Evolutionary conservation across 2,329 filamentous ascomycete species (phyloP), one percentile per base, ranked within the genome.

Genomic region (Talaromyces pinophilus): DNA sequence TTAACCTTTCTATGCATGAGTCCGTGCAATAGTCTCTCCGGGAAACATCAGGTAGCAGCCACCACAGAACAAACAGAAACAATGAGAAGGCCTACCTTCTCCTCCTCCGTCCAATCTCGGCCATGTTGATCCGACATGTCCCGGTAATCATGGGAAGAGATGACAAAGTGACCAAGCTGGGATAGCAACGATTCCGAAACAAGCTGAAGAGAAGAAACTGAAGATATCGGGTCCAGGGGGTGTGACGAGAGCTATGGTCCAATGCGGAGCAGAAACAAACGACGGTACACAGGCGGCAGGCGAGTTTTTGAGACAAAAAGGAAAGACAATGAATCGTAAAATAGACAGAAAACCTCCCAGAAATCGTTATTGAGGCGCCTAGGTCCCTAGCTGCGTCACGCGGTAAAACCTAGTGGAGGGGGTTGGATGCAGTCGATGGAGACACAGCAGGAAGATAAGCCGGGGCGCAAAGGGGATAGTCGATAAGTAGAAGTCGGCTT

Each of bases 81-180:
- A 61, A 35, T 52, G 17, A 28, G 15, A 48, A 52, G 25, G 59
- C 73, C 66, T 80, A 81, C 79, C 78, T 78, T 81, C 76, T 81
- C 79, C 73, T 80, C 79, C 73, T 81, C 79, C 40, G 77, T 76
- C 79, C 79, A 81, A 74, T 75, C 75, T 70, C 73, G 77, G 70
- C 80, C 79, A 66, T 74, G 69, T 78, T 71, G 73, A 75, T 75
- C 77, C 75, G 79, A 81, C 79, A 81, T 81, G 72, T 79, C 77
- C 78, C 73, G 71, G 61, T 66, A 69, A 73, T 72, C 77, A 79
- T 79, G 73, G 73, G 75, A 25, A 67, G 59, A 30, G 72, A 69
- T 19, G 30, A 65, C 38, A 25, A 52, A 50, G 28, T 28, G 13
- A 13, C 46, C 44, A 33, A 44, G n/a, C 35, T 54, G 6, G 19